Conservation (phyloP, 495 filamentous ascomycete genomes). For the Podospora bellae-mahoneyi region DNA sequence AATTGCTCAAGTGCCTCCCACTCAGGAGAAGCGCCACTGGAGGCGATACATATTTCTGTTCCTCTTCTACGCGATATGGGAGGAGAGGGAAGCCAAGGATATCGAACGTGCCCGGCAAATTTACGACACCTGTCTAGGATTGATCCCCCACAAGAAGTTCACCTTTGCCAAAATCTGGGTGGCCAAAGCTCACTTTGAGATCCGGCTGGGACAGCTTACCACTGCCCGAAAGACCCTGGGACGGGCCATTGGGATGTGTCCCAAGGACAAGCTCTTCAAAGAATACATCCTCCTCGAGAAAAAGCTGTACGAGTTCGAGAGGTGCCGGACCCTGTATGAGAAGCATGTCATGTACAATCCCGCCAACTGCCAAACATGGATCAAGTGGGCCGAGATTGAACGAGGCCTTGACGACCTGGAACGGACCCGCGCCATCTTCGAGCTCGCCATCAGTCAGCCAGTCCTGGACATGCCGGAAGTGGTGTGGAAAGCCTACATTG, state of each 20-base stretch:
- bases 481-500: slow-evolving; percentile 95
- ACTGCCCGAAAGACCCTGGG: slow-evolving; percentile 84
- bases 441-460: slow-evolving; percentile 79
- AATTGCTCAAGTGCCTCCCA: slow-evolving; percentile 92
- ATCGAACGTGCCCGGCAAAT: slow-evolving; percentile 79
- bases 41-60: slow-evolving; percentile 95
- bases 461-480: slow-evolving; percentile 96
- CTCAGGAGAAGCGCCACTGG: slow-evolving; percentile 97
- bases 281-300: slow-evolving; percentile 90
- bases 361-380: slow-evolving; percentile 88
- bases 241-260: slow-evolving; percentile 86
- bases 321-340: slow-evolving; percentile 87
- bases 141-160: slow-evolving; percentile 94
- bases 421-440: slow-evolving; percentile 85
- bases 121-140: slow-evolving; percentile 79
- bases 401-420: slow-evolving; percentile 84
- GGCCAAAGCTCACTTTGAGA: slow-evolving; percentile 86
- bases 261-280: slow-evolving; percentile 91
- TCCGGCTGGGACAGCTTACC: slow-evolving; percentile 77
- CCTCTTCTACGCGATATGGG: slow-evolving; percentile 95
- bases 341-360: slow-evolving; percentile 91
- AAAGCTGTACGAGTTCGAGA: slow-evolving; percentile 85
- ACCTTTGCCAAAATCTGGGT: slow-evolving; percentile 98
- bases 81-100: slow-evolving; percentile 82
- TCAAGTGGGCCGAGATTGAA: slow-evolving; percentile 90